Conservation (phyloP, 164 flowering plant genomes). For the Magnolia sinica region DNA sequence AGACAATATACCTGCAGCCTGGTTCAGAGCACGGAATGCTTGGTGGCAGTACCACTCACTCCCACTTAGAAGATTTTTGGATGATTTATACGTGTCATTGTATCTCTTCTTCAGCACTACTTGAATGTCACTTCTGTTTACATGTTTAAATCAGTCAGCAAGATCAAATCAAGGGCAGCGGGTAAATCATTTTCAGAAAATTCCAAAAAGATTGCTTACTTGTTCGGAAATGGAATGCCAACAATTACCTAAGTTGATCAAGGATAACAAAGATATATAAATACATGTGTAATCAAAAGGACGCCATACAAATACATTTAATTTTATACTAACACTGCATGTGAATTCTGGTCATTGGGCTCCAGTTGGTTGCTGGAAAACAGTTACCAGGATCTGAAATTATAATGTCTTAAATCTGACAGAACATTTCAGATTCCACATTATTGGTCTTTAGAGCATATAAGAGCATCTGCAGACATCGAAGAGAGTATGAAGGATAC, state of each 20-base stretch:
- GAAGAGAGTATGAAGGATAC: conserved; percentile 65
- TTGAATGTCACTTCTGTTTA: conserved; percentile 69
- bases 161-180: background rate
- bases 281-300: too few species aligned
- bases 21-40: conserved; percentile 96
- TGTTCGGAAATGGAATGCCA: conserved; percentile 94
- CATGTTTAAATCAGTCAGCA: conserved; percentile 15
- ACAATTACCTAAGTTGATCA: conserved; percentile 69
- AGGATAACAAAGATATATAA: conserved; percentile 19
- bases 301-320: too few species aligned
- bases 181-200: background rate
- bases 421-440: background rate
- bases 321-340: background rate
- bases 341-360: background rate
- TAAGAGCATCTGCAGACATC: conserved; percentile 3
- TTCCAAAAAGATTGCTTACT: conserved; percentile 43
- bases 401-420: background rate
- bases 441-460: background rate
- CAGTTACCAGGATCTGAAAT: background rate
- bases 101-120: conserved; percentile 79
- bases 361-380: background rate
- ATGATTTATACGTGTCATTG: conserved; percentile 67
- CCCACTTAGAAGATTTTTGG: conserved; percentile 79
- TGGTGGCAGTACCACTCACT: conserved; percentile 93
- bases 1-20: conserved; percentile 71